Evolutionary conservation across 139 green algal genomes (phyloP).

Genomic region (Raphidocelis subcapitata): DNA sequence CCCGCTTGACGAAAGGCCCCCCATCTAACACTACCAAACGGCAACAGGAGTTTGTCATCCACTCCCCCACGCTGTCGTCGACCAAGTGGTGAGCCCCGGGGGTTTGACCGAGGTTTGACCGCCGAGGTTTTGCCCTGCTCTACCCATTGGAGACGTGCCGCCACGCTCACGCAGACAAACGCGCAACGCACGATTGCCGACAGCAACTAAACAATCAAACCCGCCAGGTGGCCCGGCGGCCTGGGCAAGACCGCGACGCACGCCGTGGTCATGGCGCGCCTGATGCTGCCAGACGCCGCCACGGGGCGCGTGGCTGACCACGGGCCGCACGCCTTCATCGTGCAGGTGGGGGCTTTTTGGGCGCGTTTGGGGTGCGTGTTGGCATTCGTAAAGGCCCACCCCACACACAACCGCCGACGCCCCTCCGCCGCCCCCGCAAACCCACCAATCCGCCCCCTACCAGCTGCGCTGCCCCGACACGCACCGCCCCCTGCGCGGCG

Average conservation of each 20-base stretch:
- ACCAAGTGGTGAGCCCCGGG: too few species aligned
- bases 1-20: background rate
- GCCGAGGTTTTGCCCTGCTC: too few species aligned
- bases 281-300: constrained; percentile 66
- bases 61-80: constrained; percentile 84
- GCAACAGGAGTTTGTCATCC: constrained; percentile 85
- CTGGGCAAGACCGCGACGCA: constrained; percentile 93
- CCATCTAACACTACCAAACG: constrained; percentile 5
- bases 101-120: too few species aligned
- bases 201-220: too few species aligned
- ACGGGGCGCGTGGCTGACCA: too few species aligned
- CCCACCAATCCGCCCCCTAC: background rate
- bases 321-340: constrained; percentile 86
- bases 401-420: background rate
- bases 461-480: constrained; percentile 78
- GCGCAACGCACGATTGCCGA: too few species aligned
- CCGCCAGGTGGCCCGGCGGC: constrained; percentile 88
- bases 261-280: constrained; percentile 88
- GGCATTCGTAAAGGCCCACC: background rate
- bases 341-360: constrained; percentile 34
- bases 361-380: background rate
- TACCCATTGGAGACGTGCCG: too few species aligned
- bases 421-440: background rate
- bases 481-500: constrained; percentile 83
- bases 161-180: too few species aligned